A percentile compares a stretch with the other conserved stretches of the same genome.
phyloP scores from a whole-genome alignment of 2,329 filamentous ascomycete species.

The Geosmithia flava region DNA sequence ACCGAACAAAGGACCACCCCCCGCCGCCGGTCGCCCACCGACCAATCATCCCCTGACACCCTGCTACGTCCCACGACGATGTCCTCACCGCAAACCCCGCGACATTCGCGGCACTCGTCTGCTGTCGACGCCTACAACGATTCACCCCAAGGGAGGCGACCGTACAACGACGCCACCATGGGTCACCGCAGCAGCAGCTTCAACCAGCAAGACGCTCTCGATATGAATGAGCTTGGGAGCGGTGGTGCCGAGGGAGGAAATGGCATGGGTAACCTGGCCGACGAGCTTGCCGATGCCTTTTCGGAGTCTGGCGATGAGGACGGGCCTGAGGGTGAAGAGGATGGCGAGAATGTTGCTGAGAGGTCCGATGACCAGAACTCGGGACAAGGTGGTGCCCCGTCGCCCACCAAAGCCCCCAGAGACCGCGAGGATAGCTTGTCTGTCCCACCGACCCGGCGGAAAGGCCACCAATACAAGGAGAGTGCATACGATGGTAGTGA shows the following conservation, averaged over 20 bases:
- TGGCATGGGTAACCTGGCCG: conserved; percentile 65
- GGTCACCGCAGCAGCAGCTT: conserved; percentile 33
- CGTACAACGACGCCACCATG: conserved; percentile 37
- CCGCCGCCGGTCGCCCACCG: neutral
- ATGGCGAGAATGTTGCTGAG: neutral
- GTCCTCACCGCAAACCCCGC: conserved; percentile 40
- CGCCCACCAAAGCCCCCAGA: neutral
- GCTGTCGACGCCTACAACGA: conserved; percentile 34
- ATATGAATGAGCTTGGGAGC: conserved; percentile 30
- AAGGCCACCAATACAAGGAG: conserved; percentile 35
- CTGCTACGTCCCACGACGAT: conserved; percentile 17
- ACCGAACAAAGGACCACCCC: neutral
- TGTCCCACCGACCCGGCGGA: conserved; percentile 28
- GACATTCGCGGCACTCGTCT: conserved; percentile 47
- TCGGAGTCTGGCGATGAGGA: conserved; percentile 49
- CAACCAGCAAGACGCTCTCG: conserved; percentile 33
- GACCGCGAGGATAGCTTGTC: conserved; percentile 25
- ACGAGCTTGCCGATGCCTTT: conserved; percentile 66
- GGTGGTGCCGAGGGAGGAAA: conserved; percentile 31
- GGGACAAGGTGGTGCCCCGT: neutral
- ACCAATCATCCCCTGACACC: neutral
- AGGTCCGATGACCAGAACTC: neutral
- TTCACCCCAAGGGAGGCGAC: conserved; percentile 32
- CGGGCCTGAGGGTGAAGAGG: conserved; percentile 9
- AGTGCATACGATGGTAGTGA: conserved; percentile 62